These are phyloP conservation scores for Multifurca ochricompacta DNA, from an alignment of 768 basidiomycete species.

Conservation along the genomic window DNA sequence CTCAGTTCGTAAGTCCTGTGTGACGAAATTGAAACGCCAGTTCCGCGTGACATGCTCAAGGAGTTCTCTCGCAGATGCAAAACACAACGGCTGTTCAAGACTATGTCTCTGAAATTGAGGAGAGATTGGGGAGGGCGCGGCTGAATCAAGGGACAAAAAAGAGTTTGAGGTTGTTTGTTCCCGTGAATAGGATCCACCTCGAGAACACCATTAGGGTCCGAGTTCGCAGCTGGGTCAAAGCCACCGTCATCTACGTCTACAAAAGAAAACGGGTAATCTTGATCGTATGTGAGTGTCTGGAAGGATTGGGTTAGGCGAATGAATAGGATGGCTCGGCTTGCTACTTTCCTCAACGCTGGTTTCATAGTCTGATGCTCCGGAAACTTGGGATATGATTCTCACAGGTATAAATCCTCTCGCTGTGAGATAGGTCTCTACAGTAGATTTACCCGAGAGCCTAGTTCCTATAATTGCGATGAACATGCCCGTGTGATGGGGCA, in stretches of 20 bases:
- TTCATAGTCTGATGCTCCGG: background rate
- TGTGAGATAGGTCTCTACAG: slow-evolving; percentile 20
- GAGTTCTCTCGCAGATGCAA: slow-evolving; percentile 43
- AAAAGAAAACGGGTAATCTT: slow-evolving; percentile 2
- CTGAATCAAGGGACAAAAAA: slow-evolving; percentile 12
- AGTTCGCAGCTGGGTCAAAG: background rate
- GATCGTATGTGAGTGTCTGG: background rate
- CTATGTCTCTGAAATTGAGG: background rate
- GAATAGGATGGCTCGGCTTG: background rate
- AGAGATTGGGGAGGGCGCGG: slow-evolving; percentile 10
- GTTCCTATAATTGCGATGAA: slow-evolving; percentile 65
- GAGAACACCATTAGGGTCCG: background rate
- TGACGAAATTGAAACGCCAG: slow-evolving; percentile 80
- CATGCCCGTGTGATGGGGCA: slow-evolving; percentile 33
- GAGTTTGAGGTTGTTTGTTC: slow-evolving; percentile 9
- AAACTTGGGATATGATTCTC: background rate
- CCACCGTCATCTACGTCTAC: background rate
- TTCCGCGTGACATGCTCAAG: slow-evolving; percentile 70
- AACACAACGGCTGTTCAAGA: slow-evolving; percentile 28
- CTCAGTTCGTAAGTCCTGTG: slow-evolving; percentile 53
- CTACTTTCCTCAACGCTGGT: background rate
- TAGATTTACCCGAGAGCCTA: slow-evolving; percentile 39
- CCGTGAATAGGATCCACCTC: background rate
- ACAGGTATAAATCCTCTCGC: slow-evolving; percentile 18
- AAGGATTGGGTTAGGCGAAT: background rate